phyloP scores from a whole-genome alignment of 306 rosid species.

The Adenanthera pavonina region DNA sequence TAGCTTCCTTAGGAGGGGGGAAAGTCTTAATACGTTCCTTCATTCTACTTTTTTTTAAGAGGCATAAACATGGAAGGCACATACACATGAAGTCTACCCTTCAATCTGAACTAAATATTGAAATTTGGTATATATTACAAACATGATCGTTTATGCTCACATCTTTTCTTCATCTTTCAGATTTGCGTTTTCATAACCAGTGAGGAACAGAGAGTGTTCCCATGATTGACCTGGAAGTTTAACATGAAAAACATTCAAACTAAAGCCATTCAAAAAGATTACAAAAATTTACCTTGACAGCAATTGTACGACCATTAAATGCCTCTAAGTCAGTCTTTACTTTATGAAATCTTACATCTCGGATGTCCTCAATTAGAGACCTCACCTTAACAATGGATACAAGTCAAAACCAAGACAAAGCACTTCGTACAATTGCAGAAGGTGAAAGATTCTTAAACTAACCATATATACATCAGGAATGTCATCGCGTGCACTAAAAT shows the following conservation, averaged over 20 bases:
- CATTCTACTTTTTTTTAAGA: constrained; percentile 4
- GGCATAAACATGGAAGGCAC: constrained; percentile 5
- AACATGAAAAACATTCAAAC: constrained; percentile 23
- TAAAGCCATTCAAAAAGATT: not conserved
- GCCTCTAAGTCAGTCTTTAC: constrained; percentile 87
- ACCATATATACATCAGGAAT: constrained; percentile 82
- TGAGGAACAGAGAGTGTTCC: not conserved
- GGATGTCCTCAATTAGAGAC: constrained; percentile 91
- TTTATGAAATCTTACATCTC: constrained; percentile 92
- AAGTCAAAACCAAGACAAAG: constrained; percentile 36
- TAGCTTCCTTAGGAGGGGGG: not conserved
- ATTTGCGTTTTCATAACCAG: constrained; percentile 17
- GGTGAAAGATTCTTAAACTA: constrained; percentile 49
- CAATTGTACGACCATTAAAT: constrained; percentile 84
- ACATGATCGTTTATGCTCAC: not conserved
- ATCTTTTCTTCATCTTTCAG: constrained; percentile 23
- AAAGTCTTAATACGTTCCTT: constrained; percentile 5
- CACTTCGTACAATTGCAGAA: constrained; percentile 27
- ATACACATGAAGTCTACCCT: constrained; percentile 8
- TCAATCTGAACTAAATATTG: not conserved
- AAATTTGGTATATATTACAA: not conserved
- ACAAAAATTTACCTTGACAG: constrained; percentile 74
- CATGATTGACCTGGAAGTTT: constrained; percentile 7
- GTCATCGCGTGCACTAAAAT: constrained; percentile 81
- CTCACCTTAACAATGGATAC: constrained; percentile 63